Evolutionary conservation across 176 grass and related monocot species (phyloP), one percentile per base, ranked within the genome.

Genomic region (Ampelocalamus luodianensis): DNA sequence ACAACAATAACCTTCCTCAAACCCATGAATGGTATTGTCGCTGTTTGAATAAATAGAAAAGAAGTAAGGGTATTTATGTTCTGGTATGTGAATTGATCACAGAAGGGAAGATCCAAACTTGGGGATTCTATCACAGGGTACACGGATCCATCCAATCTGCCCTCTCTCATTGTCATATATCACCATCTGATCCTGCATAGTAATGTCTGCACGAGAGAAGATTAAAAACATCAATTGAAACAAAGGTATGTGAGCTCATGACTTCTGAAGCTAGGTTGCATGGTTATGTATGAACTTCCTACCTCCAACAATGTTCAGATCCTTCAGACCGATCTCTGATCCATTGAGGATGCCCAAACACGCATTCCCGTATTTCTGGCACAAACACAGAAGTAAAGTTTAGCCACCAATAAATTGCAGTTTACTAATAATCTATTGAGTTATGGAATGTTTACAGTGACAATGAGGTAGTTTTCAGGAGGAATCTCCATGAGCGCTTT

Each of bases 311-410:
- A 99, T 81, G 65, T 89, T 99, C 34, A 99, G 89, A 79, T 99
- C 87, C 15, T 77, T 88, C 42, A 99, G 92, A 2, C 97, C 93
- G 4, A 91, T 64, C 87, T 99, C 88, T 39, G 88, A 90, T 83
- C 93, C 97, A 16, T 99, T 96, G 51, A 99, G 97, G 88, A 99
- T 99, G 13, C 97, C 97, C 84, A 99, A 90, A 61, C 97, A 99
- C 1, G 65, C 97, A 88, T 96, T 99, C 12, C 93, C 97, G 14
- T 92, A 89, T 92, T 99, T 90, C 97, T 99, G 72, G 48, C 76
- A 88, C 51, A 8, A 65, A 38, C 73, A 63, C 15, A 65, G 14
- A 79, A 90, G 83, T 5, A 66, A 39, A 42, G 51, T 64, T 84
- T 65, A 84, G 44, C 38, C 55, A 64, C 20, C 15, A 80, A 23